phyloP scores from a whole-genome alignment of 2,329 filamentous ascomycete genomes.

The Xylaria sp. region DNA sequence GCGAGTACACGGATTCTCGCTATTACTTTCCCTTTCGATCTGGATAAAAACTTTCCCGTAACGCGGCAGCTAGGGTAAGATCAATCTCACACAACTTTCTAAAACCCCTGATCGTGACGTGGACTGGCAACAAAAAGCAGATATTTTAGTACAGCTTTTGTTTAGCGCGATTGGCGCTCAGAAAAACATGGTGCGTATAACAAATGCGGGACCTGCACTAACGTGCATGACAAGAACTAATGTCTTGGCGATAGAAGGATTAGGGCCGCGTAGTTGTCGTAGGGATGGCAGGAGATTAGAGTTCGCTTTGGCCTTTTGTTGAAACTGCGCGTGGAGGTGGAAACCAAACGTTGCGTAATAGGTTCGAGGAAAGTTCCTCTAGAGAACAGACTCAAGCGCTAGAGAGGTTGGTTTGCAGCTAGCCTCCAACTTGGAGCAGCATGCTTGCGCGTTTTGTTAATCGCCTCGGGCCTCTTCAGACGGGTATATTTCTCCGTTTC shows the following conservation, averaged over 20 bases:
- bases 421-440: constrained; percentile 3
- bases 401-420: constrained; percentile 1
- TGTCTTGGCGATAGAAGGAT: constrained; percentile 16
- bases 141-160: neutral
- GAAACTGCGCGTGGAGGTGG: constrained; percentile 20
- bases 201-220: constrained; percentile 25
- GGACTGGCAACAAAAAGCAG: neutral
- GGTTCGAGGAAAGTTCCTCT: constrained; percentile 10
- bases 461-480: constrained; percentile 1
- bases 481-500: neutral
- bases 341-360: constrained; percentile 15
- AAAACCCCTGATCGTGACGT: neutral
- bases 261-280: constrained; percentile 20
- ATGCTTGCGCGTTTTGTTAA: constrained; percentile 8
- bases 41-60: neutral
- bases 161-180: constrained; percentile 28
- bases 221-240: constrained; percentile 15
- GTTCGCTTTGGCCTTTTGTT: neutral
- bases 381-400: neutral
- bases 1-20: neutral
- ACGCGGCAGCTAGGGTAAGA: neutral
- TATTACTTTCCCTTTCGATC: neutral
- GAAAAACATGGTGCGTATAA: constrained; percentile 16
- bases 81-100: too few species aligned
- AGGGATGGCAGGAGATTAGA: constrained; percentile 13